Percentiles rank a stretch among this genome's conserved stretches.
Conservation (phyloP, 352 stramenopile species). For the Globisporangium middletonii region DNA sequence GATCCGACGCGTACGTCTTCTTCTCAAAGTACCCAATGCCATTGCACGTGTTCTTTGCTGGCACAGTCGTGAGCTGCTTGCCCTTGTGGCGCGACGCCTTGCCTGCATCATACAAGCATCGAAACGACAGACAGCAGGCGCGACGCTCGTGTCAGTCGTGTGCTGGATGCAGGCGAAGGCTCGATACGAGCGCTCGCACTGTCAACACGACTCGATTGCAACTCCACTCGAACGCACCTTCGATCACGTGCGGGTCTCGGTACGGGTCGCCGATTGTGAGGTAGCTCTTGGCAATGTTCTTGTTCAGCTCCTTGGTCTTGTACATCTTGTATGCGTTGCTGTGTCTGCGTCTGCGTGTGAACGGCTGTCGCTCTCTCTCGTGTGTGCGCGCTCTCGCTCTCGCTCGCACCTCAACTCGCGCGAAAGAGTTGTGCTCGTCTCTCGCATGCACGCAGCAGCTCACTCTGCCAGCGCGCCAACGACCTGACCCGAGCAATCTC, state of each 20-base stretch:
- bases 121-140: constrained; percentile 4
- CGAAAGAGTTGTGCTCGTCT: too few relatives aligned
- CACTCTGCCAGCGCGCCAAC: too few relatives aligned
- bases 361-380: too few relatives aligned
- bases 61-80: constrained; percentile 69
- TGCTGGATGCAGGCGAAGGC: too few relatives aligned
- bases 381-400: too few relatives aligned
- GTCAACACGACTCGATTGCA: too few relatives aligned
- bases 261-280: constrained; percentile 55
- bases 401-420: too few relatives aligned
- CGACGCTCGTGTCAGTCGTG: constrained; percentile 1
- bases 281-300: constrained; percentile 77
- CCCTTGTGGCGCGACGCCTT: constrained; percentile 70
- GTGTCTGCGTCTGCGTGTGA: too few relatives aligned
- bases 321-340: constrained; percentile 16
- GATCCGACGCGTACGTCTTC: constrained; percentile 73
- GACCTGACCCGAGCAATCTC: too few relatives aligned
- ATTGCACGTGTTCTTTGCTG: constrained; percentile 74
- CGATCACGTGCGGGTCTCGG: constrained; percentile 60
- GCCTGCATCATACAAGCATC: constrained; percentile 16
- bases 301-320: constrained; percentile 75
- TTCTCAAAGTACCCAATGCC: constrained; percentile 82
- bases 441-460: too few relatives aligned
- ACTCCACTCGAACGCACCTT: constrained; percentile 19
- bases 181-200: neutral